Conservation (phyloP, 148 eudicot species). For the Linanthus parryae region DNA sequence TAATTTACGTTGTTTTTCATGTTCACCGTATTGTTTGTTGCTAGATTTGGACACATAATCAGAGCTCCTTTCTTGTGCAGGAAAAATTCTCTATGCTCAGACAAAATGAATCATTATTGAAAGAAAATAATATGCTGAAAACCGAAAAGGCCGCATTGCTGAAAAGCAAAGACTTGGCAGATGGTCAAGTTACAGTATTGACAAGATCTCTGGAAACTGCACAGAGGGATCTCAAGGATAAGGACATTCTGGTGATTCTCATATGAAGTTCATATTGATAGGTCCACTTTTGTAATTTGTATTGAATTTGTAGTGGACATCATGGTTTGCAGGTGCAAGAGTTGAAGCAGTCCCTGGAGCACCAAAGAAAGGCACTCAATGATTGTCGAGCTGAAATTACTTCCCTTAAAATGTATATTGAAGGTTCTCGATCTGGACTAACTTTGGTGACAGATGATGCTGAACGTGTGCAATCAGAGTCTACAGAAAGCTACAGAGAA, state of each 20-base stretch:
- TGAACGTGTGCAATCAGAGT: constrained; percentile 28
- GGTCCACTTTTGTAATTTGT: too few species aligned
- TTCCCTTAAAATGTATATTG: constrained; percentile 90
- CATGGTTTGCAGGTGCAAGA: constrained; percentile 48
- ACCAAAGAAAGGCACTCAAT: constrained; percentile 76
- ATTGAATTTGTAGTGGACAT: constrained; percentile 9
- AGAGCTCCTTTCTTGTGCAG: constrained; percentile 38
- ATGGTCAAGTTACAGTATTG: constrained; percentile 60
- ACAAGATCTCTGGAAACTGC: constrained; percentile 66
- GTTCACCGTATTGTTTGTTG: too few species aligned
- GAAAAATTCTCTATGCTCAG: constrained; percentile 84
- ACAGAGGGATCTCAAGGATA: constrained; percentile 84
- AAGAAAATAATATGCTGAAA: constrained; percentile 53
- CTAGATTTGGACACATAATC: constrained; percentile 11
- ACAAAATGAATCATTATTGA: constrained; percentile 60
- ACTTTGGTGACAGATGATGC: constrained; percentile 20
- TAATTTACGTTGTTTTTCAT: too few species aligned
- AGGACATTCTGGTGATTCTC: constrained; percentile 49
- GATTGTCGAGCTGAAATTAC: constrained; percentile 90
- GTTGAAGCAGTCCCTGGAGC: constrained; percentile 58
- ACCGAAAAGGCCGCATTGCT: constrained; percentile 41
- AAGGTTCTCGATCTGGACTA: constrained; percentile 53
- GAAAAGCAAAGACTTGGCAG: constrained; percentile 67
- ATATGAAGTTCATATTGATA: too few species aligned
- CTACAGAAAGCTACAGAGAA: constrained; percentile 36